phyloP scores from a whole-genome alignment of 257 asterid species.

The Rehmannia glutinosa region DNA sequence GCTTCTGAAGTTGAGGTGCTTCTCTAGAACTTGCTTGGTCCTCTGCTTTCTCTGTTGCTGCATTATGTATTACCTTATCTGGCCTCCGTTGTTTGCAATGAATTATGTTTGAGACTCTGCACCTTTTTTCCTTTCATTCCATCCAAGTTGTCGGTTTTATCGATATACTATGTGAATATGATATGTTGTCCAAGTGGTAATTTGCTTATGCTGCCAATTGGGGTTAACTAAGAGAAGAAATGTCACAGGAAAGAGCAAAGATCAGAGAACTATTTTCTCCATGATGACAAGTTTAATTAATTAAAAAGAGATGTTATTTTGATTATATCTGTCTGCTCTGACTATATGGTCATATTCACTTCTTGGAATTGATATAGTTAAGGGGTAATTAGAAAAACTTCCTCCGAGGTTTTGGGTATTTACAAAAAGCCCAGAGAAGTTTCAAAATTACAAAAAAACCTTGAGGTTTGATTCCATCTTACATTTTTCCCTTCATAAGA shows the following conservation, averaged over 20 bases:
- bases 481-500: too few relatives aligned
- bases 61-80: too few relatives aligned
- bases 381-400: too few relatives aligned
- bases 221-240: background rate
- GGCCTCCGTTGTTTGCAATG: too few relatives aligned
- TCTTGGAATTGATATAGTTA: too few relatives aligned
- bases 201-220: too few relatives aligned
- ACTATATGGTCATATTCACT: background rate
- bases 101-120: background rate
- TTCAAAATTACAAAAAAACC: too few relatives aligned
- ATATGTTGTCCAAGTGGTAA: background rate
- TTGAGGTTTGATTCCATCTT: too few relatives aligned
- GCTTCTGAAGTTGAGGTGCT: slow-evolving; percentile 68
- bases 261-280: background rate
- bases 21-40: background rate
- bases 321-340: background rate
- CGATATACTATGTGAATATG: background rate
- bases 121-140: background rate
- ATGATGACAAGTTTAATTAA: background rate
- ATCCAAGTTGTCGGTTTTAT: background rate
- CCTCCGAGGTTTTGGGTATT: too few relatives aligned
- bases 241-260: background rate
- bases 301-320: background rate
- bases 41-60: background rate
- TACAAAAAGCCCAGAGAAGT: too few relatives aligned